Evolutionary conservation across 192 early-diverging fungal species (phyloP), one percentile per base, ranked within the genome.

Genomic region (Podila clonocystis): DNA sequence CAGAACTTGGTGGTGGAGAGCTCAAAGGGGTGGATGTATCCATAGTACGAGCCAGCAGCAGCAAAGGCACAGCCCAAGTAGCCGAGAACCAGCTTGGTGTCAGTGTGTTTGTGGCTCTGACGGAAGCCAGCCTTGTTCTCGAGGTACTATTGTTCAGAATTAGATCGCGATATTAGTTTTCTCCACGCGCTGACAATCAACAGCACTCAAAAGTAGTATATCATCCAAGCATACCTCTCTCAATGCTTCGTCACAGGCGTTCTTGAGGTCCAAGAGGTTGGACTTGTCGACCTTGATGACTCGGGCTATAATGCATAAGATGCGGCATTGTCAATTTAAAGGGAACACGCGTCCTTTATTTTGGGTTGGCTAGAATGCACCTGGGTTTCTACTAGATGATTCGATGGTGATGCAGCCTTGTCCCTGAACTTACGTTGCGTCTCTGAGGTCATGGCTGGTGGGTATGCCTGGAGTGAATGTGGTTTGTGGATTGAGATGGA

Each of bases 81-180:
- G 31, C 96, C 96, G 17, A 97, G 84, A 15, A 93, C 63, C 5
- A 97, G 90, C 74, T 94, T 94, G 65, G 89, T 86, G 75, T 97
- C 94, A 7, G 91, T 91, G 76, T 96, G 96, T 28, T 84, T 89
- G 82, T 95, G 90, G 82, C 88, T 89, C 84, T 97, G 89, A 60
- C 80, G 83, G 83, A 90, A 94, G 4, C 86, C 83, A 13, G 41
- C 62, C 36, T 88, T 79, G 12, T 72, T 84, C 33, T 73, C 72
- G 45, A 89, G 78, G 52, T 79, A 89, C 89, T 89, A 55, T 60
- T 19, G 30, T 49, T 45, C 29, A 15, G 20, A 55, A n/a, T n/a
- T 5, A 45, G 52, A 30, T 36, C 19, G 61, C 9, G 15, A 26
- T 49, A 29, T 31, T 15, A 41, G 58, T 33, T 8, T 20, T 4